Base-by-base conservation (phyloP, 1,284 basidiomycete species). In the Leccinum subspadiceum region DNA sequence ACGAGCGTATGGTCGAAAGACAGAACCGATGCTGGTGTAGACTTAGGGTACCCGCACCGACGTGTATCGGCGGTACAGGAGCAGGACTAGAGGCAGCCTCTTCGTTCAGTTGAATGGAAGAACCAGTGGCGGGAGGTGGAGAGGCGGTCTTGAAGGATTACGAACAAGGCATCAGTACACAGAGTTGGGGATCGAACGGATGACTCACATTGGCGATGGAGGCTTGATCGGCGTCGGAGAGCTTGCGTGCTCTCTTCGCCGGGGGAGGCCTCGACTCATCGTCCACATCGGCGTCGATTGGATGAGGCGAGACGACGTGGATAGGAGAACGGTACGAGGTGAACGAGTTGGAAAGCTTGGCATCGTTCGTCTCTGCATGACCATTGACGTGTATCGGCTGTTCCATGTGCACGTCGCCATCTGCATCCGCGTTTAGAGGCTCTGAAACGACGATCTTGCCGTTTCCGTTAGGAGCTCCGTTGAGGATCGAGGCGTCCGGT, bases 11-110 rank as follows among this genome's bases (percentile, higher is more conserved):
- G 2, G 90, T 90, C 7, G 87, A 90, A 60, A 86, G 77, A 63
- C 90, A 88, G 73, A 93, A 95, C 56, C 93, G 91, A 74, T 89
- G 87, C 73, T 99, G 96, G 1, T 81, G 79, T 17, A 73, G 59
- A 61, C 78, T 84, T 61, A 90, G 70, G 2, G 81, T 84, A 1
- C 81, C 76, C 2, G 77, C 70, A 10, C 74, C 75, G 1, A 56
- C 67, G 65, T 60, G 77, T 26, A 73, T 72, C 48, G 75, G 70
- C 51, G 80, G 76, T 2, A 67, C 71, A 6, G 79, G 76, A 12
- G 76, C 76, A 31, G 75, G 73, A 44, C 73, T 72, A 33, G 73
- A 66, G 49, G 72, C 72, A 41, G 66, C 73, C 26, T 72, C 75
- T n/a, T 73, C 73, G 29, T 73, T 72, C 53, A 72, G 64, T 31